Evolutionary conservation across 1,284 basidiomycete species (phyloP).

Genomic region (Retiboletus flavoniger): DNA sequence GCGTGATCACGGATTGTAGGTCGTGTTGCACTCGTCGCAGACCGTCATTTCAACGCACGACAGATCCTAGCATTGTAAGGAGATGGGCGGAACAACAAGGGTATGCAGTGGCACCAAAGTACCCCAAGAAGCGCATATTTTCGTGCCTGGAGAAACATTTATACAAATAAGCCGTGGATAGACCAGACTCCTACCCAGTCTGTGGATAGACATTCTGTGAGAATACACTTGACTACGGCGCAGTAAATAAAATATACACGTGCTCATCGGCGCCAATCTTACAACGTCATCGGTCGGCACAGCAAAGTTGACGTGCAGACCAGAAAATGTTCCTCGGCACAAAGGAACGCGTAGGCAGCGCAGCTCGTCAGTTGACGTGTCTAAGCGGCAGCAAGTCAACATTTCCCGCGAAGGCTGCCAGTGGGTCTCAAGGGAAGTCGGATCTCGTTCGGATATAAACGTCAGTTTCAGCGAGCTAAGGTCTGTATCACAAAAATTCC

Average conservation of each 20-base stretch:
- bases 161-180: background rate
- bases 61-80: constrained; percentile 55
- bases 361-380: constrained; percentile 20
- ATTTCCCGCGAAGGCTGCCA: background rate
- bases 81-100: constrained; percentile 52
- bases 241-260: background rate
- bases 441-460: constrained; percentile 12
- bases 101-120: constrained; percentile 50
- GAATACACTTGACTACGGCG: background rate
- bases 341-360: background rate
- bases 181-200: no score
- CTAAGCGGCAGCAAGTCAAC: constrained; percentile 13
- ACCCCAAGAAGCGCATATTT: constrained; percentile 55
- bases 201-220: no score
- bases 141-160: constrained; percentile 53
- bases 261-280: background rate
- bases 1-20: constrained; percentile 68
- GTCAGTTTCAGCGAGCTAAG: background rate
- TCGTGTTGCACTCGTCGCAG: constrained; percentile 2
- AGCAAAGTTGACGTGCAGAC: background rate
- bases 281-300: constrained; percentile 5
- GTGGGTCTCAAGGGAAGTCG: background rate
- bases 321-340: background rate
- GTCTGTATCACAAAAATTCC: background rate
- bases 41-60: constrained; percentile 3